These are phyloP conservation scores for Vigna trinervia DNA, from an alignment of 306 rosid genomes.

Conservation along the genomic window DNA sequence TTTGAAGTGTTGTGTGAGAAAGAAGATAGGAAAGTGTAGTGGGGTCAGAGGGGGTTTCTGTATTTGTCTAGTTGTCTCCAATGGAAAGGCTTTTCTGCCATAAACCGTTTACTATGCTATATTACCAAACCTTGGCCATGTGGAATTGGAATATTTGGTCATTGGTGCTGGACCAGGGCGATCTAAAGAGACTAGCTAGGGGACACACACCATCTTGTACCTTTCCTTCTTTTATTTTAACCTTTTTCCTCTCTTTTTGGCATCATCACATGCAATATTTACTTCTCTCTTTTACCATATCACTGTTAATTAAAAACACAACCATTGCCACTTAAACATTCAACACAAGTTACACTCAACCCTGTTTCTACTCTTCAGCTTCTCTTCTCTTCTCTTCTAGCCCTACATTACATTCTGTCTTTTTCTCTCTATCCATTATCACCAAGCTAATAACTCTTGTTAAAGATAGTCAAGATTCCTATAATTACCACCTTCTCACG, in stretches of 20 bases:
- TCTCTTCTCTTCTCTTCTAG: neutral
- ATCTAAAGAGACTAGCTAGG: constrained; percentile 26
- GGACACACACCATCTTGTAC: constrained; percentile 11
- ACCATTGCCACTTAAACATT: constrained; percentile 8
- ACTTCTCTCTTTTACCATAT: neutral
- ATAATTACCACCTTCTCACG: neutral
- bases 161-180: constrained; percentile 3
- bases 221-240: constrained; percentile 10
- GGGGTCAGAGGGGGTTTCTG: constrained; percentile 40
- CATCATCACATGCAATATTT: neutral
- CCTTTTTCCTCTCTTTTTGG: neutral
- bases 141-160: constrained; percentile 37
- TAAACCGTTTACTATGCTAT: constrained; percentile 13
- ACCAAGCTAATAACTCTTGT: constrained; percentile 12
- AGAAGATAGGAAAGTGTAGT: constrained; percentile 26
- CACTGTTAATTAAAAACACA: neutral
- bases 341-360: constrained; percentile 18
- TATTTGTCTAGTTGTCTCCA: constrained; percentile 48
- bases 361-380: neutral
- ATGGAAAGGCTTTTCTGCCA: neutral
- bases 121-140: neutral
- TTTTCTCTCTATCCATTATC: constrained; percentile 13
- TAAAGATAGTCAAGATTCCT: constrained; percentile 20
- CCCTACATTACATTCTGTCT: constrained; percentile 8
- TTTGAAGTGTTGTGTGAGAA: constrained; percentile 38